Conservation (phyloP, 2,329 filamentous ascomycete species). For the Phialophora chinensis region DNA sequence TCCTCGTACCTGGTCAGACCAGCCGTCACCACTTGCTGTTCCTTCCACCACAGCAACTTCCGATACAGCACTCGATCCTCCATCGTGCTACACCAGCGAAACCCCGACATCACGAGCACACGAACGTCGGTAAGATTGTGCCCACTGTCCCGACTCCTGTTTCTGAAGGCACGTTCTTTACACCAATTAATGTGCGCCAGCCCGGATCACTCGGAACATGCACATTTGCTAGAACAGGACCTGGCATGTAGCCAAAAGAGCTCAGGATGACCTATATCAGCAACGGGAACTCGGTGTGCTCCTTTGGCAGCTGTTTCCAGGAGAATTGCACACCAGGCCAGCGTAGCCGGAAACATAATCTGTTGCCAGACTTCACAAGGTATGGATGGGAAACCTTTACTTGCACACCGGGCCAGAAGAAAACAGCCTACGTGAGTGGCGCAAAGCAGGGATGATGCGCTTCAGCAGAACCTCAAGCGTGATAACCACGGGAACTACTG, state of each 20-base stretch:
- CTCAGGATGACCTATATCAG: neutral
- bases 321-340: neutral
- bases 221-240: neutral
- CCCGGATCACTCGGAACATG: neutral
- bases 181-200: neutral
- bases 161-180: neutral
- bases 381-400: neutral
- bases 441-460: neutral
- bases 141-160: neutral
- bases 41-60: neutral
- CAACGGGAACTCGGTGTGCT: neutral
- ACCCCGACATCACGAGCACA: neutral
- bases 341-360: neutral
- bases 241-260: neutral
- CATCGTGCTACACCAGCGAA: neutral
- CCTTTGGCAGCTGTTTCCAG: neutral
- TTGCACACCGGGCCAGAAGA: neutral
- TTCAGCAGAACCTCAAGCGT: neutral
- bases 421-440: neutral
- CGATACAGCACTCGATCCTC: neutral
- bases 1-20: constrained; percentile 1
- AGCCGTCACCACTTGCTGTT: neutral
- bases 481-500: neutral
- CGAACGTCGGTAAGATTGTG: neutral
- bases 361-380: neutral